Base-by-base conservation (phyloP, 495 filamentous ascomycete species). In the Penicillium canariense region DNA sequence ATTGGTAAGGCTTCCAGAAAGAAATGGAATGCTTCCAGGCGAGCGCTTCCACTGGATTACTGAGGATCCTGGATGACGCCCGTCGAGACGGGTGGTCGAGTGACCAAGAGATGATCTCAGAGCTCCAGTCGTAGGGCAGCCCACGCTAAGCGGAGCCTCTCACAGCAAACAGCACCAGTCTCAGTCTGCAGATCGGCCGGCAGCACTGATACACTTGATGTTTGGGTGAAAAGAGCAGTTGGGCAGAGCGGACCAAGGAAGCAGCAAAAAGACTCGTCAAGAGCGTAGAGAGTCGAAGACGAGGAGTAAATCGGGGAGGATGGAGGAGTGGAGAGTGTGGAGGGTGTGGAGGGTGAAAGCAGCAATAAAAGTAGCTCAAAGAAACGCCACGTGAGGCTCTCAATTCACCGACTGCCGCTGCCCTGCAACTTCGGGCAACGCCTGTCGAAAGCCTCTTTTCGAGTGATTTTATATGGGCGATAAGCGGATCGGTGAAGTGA, bases 1-100 rank as follows among this genome's bases (percentile, higher is more conserved):
- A 63, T 66, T 63, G 60, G 57, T 25, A 52, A 50, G 26, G 15
- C 23, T 58, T 50, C 52, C 56, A 62, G 57, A 62, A 61, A 47
- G 26, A 23, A 56, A 52, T 60, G n/a, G 59, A 65, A 58, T 44
- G 26, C 39, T 11, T 30, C 36, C 5, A 36, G 35, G 9, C 35
- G 43, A 34, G 38, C 8, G 20, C 23, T 4, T 15, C 35, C 46
- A 17, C 25, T 36, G 39, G 30, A 25, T 48, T 45, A 27, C 3
- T 32, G 31, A 44, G 0, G 18, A 30, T 38, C 22, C 27, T 50
- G 30, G 45, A n/a, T n/a, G n/a, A n/a, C n/a, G n/a, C 45, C 30
- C 10, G 9, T 10, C 40, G 40, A 22, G 40, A 27, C 30, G 36
- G 30, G n/a, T 27, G 23, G 8, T 28, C 9, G 43, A 46, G 10